phyloP scores from a whole-genome alignment of 192 early-diverging fungal genomes.

The Gigaspora rosea region DNA sequence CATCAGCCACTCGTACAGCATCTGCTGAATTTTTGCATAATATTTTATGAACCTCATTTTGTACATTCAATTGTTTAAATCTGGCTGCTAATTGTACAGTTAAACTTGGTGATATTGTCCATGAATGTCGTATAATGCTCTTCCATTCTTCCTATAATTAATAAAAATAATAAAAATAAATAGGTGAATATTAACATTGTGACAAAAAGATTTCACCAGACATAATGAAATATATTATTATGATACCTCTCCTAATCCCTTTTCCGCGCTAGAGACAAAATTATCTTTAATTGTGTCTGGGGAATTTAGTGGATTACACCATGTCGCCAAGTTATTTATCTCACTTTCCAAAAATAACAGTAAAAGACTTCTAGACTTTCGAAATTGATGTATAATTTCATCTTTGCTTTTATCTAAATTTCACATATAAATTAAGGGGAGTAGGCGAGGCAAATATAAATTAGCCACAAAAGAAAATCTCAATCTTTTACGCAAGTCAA shows the following conservation, averaged over 20 bases:
- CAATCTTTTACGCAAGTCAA: too few species aligned
- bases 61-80: slow-evolving; percentile 72
- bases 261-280: slow-evolving; percentile 27
- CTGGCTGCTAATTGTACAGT: slow-evolving; percentile 77
- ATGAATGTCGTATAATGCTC: slow-evolving; percentile 73
- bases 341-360: slow-evolving; percentile 89
- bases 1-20: slow-evolving; percentile 73
- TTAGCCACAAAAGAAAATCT: too few species aligned
- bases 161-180: background rate
- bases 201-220: background rate
- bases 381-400: slow-evolving; percentile 53
- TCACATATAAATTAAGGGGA: background rate
- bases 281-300: slow-evolving; percentile 25
- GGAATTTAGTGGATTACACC: slow-evolving; percentile 76
- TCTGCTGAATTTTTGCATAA: slow-evolving; percentile 64
- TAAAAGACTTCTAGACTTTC: slow-evolving; percentile 63
- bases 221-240: background rate
- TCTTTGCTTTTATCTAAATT: slow-evolving; percentile 50
- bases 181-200: background rate
- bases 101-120: slow-evolving; percentile 80
- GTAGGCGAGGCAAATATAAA: too few species aligned
- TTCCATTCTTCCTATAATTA: slow-evolving; percentile 69
- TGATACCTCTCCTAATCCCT: slow-evolving; percentile 43
- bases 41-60: slow-evolving; percentile 63
- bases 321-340: slow-evolving; percentile 76